A percentile compares a stretch with the other conserved stretches of the same genome.
Evolutionary conservation across 352 stramenopile species (phyloP).

Genomic region (Globisporangium parvum): DNA sequence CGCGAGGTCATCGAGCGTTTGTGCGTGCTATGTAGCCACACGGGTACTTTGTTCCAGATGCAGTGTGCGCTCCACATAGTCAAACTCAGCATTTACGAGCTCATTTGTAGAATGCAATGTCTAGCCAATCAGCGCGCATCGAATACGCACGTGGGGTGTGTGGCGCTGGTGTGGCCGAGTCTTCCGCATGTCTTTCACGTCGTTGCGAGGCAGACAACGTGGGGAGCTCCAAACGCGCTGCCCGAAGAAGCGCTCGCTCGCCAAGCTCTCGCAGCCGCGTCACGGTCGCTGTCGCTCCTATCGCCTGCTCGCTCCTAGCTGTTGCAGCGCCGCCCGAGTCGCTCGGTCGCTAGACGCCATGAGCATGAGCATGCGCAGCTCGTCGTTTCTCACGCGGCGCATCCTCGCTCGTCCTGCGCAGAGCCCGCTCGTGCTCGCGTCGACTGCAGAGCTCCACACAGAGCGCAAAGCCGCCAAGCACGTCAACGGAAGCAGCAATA

Average conservation of each 20-base stretch:
- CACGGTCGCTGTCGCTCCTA: no score
- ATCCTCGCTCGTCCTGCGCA: constrained; percentile 6
- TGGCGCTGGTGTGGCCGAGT: not conserved
- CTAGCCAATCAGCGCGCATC: not conserved
- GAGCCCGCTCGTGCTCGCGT: constrained; percentile 2
- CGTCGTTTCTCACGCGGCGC: constrained; percentile 13
- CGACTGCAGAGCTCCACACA: constrained; percentile 9
- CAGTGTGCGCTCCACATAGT: no score
- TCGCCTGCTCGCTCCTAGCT: no score
- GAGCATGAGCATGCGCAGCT: constrained; percentile 11
- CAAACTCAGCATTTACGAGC: no score
- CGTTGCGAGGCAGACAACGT: not conserved
- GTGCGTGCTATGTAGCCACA: no score
- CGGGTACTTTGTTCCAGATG: no score
- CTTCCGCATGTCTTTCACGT: constrained; percentile 9
- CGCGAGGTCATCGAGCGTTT: no score
- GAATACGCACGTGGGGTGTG: not conserved
- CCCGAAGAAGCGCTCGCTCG: not conserved
- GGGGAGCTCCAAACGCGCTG: not conserved
- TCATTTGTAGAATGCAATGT: not conserved
- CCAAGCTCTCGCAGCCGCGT: not conserved
- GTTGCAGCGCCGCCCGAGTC: no score
- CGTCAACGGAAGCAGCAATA: constrained; percentile 3
- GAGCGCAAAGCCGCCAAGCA: constrained; percentile 9
- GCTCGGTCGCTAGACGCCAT: not conserved